Percentiles rank a stretch among this genome's conserved stretches.
These are phyloP conservation scores for Aphanomyces cochlioides DNA, from an alignment of 352 stramenopile species.

Conservation along the genomic window DNA sequence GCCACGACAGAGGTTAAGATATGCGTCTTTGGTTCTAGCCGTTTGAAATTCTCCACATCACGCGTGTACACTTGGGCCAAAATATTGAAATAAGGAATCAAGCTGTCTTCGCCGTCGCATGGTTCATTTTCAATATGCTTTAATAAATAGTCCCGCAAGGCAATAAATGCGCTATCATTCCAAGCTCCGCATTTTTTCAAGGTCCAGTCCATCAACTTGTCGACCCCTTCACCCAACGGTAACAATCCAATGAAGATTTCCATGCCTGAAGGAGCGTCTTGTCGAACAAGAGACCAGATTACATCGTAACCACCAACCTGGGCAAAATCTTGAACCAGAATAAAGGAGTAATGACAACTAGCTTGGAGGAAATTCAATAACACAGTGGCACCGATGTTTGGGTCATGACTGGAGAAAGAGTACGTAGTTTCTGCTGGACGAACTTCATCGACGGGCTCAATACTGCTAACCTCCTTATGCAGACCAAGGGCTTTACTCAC, in stretches of 20 bases:
- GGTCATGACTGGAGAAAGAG: constrained; percentile 48
- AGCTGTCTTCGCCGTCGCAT: constrained; percentile 38
- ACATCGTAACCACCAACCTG: constrained; percentile 58
- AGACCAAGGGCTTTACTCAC: constrained; percentile 67
- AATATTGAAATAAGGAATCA: constrained; percentile 51
- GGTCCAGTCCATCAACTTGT: constrained; percentile 40
- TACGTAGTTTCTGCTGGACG: constrained; percentile 29
- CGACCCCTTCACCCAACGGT: constrained; percentile 51
- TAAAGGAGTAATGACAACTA: constrained; percentile 54
- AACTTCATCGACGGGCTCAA: constrained; percentile 9
- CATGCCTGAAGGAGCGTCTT: constrained; percentile 17
- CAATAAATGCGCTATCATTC: constrained; percentile 60
- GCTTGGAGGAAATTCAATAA: constrained; percentile 62
- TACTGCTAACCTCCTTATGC: constrained; percentile 29
- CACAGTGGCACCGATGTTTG: constrained; percentile 46
- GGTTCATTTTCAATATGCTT: constrained; percentile 24
- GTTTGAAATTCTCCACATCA: constrained; percentile 66
- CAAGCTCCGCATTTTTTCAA: constrained; percentile 46
- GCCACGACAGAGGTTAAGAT: constrained; percentile 62
- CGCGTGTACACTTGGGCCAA: constrained; percentile 60
- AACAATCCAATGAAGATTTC: constrained; percentile 57
- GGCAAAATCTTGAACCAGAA: constrained; percentile 65
- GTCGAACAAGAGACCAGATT: constrained; percentile 39
- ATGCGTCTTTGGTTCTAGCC: constrained; percentile 65
- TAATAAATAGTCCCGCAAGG: constrained; percentile 62